Percentiles rank a stretch among this genome's conserved stretches.
Conservation (phyloP, 2,329 filamentous ascomycete genomes). For the Ophidiomyces ophidiicola region DNA sequence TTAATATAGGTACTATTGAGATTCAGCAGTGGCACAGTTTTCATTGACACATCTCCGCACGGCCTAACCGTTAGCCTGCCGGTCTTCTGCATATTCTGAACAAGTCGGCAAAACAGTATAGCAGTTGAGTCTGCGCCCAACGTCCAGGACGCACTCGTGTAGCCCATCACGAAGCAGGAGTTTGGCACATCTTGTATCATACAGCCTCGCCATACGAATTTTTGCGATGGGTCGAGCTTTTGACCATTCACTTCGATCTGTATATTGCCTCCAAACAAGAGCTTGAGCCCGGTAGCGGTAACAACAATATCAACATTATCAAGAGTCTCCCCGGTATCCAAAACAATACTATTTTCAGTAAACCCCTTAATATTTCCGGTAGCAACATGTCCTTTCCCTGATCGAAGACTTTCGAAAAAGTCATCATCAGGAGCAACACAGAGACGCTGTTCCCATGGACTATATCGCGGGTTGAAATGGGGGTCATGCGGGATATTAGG, state of each 20-base stretch:
- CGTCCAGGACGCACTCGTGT: constrained; percentile 36
- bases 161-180: constrained; percentile 32
- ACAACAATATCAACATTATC: constrained; percentile 33
- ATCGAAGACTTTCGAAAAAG: constrained; percentile 43
- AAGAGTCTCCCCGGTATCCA: constrained; percentile 34
- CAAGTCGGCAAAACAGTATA: constrained; percentile 27
- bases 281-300: constrained; percentile 35
- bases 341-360: constrained; percentile 37
- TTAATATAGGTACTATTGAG: constrained; percentile 33
- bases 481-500: constrained; percentile 42
- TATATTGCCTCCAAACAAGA: constrained; percentile 30
- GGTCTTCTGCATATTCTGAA: constrained; percentile 24
- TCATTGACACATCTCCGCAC: constrained; percentile 19
- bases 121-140: constrained; percentile 35
- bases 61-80: constrained; percentile 23
- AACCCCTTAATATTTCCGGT: constrained; percentile 45
- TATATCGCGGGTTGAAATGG: constrained; percentile 54
- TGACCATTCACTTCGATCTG: constrained; percentile 28
- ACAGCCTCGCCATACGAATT: constrained; percentile 31
- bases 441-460: constrained; percentile 62
- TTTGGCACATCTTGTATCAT: constrained; percentile 37
- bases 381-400: constrained; percentile 42
- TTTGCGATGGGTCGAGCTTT: constrained; percentile 13
- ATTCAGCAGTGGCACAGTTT: constrained; percentile 25
- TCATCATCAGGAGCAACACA: constrained; percentile 55